Base-by-base conservation (phyloP, 495 filamentous ascomycete genomes). In the Tuber indicum region DNA sequence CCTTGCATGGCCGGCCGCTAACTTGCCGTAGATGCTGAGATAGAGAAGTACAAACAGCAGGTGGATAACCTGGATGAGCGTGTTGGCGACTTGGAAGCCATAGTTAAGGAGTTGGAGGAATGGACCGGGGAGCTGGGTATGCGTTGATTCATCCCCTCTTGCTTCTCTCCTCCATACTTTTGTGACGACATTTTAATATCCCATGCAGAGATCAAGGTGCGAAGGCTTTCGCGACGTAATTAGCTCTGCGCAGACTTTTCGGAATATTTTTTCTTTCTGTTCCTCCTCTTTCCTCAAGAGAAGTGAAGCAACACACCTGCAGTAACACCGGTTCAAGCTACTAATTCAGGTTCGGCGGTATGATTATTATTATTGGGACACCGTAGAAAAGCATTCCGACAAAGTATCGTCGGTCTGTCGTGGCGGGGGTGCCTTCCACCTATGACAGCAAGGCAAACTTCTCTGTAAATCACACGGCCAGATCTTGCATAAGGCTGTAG, bases 91-190 rank as follows among this genome's bases (percentile, higher is more conserved):
- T 26, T 84, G n/a, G 82, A 84, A 78, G 76, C 74, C 1, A 77
- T 84, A 58, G 80, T 83, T 70, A 82, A 71, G 62, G 82, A 84
- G 74, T 75, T 84, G 0, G 82, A 84, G 45, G 82, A 83, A 75
- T 84, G 82, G 82, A 83, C 82, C 12, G 82, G 82, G 17, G 82
- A 84, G 75, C 75, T 84, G 17, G 82, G 82, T 84, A 76, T 66
- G 73, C 58, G 36, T 73, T 17, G 21, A 36, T 45, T 43, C 46
- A 36, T 5, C 5, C 14, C 58, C 58, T 36, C 3, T 16, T 45
- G 7, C 39, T 71, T 39, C 23, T 32, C n/a, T 66, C 58, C 58
- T 36, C 26, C 26, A 62, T 66, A 32, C 10, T 73, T 73, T 5
- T 36, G n/a, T 72, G 58, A 74, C 41, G 26, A 3, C 5, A 17